Percentiles rank a stretch among this genome's conserved stretches.
phyloP scores from a whole-genome alignment of 345 rosid genomes.

The Erucastrum elatum region DNA sequence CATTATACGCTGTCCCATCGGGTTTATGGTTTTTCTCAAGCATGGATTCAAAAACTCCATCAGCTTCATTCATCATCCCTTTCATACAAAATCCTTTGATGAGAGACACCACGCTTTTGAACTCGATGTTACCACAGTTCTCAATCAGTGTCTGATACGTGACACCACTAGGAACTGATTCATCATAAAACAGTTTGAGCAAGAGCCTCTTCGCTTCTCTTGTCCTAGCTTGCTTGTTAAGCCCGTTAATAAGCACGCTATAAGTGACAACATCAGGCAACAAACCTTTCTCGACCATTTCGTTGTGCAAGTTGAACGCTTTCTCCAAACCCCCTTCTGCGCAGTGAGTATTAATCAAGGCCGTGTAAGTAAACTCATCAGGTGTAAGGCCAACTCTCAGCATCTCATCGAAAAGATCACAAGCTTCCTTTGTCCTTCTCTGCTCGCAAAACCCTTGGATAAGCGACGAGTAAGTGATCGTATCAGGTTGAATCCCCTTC shows the following conservation, averaged over 20 bases:
- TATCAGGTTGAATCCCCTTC: conserved; percentile 62
- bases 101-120: conserved; percentile 64
- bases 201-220: conserved; percentile 81
- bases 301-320: conserved; percentile 70
- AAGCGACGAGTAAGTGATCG: conserved; percentile 68
- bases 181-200: conserved; percentile 75
- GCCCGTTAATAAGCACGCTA: conserved; percentile 84
- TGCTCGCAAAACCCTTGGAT: conserved; percentile 76
- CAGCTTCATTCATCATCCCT: conserved; percentile 88
- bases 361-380: conserved; percentile 74
- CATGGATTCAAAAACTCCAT: conserved; percentile 66
- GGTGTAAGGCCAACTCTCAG: conserved; percentile 48
- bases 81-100: conserved; percentile 91
- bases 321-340: conserved; percentile 56
- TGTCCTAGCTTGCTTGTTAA: conserved; percentile 77
- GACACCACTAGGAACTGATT: conserved; percentile 64
- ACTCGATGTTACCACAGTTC: conserved; percentile 62
- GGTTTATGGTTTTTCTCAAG: conserved; percentile 60
- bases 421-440: conserved; percentile 70
- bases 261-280: conserved; percentile 90
- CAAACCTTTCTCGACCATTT: conserved; percentile 72
- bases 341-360: conserved; percentile 74
- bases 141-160: conserved; percentile 70
- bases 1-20: conserved; percentile 64
- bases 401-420: conserved; percentile 75